These are phyloP conservation scores for Globisporangium irregulare DNA, from an alignment of 352 stramenopile species.

Conservation along the genomic window DNA sequence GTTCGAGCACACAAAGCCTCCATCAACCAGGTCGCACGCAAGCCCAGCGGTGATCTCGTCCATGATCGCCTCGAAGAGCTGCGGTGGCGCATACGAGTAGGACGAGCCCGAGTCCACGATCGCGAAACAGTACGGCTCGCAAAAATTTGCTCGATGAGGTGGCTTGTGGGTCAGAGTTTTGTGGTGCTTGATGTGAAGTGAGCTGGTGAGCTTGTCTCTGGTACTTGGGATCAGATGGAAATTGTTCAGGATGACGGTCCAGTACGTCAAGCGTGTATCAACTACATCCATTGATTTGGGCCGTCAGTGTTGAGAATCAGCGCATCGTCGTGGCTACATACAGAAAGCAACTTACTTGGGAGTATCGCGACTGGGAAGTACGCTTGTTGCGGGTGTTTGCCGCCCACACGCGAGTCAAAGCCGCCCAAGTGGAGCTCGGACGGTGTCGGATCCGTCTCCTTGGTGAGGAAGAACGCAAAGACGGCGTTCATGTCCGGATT, in stretches of 20 bases:
- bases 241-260: slow-evolving; percentile 42
- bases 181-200: not conserved
- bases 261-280: slow-evolving; percentile 40
- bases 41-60: slow-evolving; percentile 27
- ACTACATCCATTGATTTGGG: slow-evolving; percentile 5
- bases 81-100: slow-evolving; percentile 38
- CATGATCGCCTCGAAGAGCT: slow-evolving; percentile 42
- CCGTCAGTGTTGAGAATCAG: not conserved
- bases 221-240: slow-evolving; percentile 27
- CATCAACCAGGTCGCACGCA: slow-evolving; percentile 26
- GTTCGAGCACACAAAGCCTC: slow-evolving; percentile 24
- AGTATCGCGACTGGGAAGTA: slow-evolving; percentile 43
- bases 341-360: slow-evolving; percentile 19
- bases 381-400: slow-evolving; percentile 24
- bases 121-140: slow-evolving; percentile 39
- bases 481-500: slow-evolving; percentile 30
- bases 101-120: slow-evolving; percentile 62
- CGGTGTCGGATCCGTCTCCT: slow-evolving; percentile 19
- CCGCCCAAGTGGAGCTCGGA: slow-evolving; percentile 51
- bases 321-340: not conserved
- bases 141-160: slow-evolving; percentile 21
- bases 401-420: slow-evolving; percentile 39
- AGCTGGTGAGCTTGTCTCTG: not conserved
- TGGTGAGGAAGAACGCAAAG: slow-evolving; percentile 50
- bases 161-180: not conserved